phyloP scores from a whole-genome alignment of 140 eudicot species.

The Stevia rebaudiana region DNA sequence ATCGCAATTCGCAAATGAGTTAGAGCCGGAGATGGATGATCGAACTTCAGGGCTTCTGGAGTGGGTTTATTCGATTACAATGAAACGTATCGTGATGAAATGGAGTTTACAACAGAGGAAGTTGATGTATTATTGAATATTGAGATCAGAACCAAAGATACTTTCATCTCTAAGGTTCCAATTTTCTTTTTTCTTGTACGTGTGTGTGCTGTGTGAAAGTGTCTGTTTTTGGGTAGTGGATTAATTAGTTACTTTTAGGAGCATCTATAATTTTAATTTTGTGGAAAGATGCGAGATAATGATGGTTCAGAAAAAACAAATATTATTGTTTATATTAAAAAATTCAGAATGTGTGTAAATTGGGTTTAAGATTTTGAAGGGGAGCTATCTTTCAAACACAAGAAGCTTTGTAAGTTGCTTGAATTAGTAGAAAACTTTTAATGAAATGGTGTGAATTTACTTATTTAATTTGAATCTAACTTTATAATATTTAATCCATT shows the following conservation, averaged over 20 bases:
- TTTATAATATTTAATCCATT: neutral
- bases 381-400: constrained; percentile 54
- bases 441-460: constrained; percentile 45
- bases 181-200: neutral
- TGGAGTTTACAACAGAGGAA: constrained; percentile 71
- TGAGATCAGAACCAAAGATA: constrained; percentile 76
- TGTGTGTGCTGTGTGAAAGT: too few species aligned
- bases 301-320: too few species aligned
- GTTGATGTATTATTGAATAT: constrained; percentile 69
- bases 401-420: constrained; percentile 49
- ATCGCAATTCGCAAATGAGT: too few species aligned
- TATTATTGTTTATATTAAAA: constrained; percentile 55
- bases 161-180: constrained; percentile 61
- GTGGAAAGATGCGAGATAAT: constrained; percentile 76
- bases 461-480: neutral
- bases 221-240: too few species aligned
- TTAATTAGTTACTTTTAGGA: neutral
- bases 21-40: too few species aligned
- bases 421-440: constrained; percentile 59
- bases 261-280: neutral
- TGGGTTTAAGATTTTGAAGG: constrained; percentile 86
- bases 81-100: constrained; percentile 50
- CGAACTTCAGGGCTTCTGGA: too few species aligned
- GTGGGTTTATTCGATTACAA: too few species aligned
- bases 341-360: constrained; percentile 63